Percentiles rank a stretch among this genome's conserved stretches.
phyloP scores from a whole-genome alignment of 2,329 filamentous ascomycete genomes.

The Stagonosporopsis tanaceti region DNA sequence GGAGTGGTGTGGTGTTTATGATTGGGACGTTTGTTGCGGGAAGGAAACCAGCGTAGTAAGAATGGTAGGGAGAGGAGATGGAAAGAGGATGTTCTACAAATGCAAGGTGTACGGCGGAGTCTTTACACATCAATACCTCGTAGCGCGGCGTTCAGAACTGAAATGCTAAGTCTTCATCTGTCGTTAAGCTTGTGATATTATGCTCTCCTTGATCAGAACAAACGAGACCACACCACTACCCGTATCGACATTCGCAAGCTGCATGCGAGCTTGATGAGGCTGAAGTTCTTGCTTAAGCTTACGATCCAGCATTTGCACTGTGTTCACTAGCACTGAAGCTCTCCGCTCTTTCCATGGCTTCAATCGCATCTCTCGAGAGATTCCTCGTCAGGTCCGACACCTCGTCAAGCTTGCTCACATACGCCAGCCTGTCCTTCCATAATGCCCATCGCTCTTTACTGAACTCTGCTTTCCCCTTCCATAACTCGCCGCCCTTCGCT shows the following conservation, averaged over 20 bases:
- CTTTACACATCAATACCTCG: background rate
- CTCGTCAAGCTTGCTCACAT: slow-evolving; percentile 29
- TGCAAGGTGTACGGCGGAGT: background rate
- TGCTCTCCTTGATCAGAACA: background rate
- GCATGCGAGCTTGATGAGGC: background rate
- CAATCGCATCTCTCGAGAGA: slow-evolving; percentile 35
- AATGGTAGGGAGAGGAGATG: background rate
- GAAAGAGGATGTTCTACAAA: too few species aligned
- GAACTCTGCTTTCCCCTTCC: slow-evolving; percentile 41
- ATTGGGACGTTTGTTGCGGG: slow-evolving; percentile 29
- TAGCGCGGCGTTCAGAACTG: background rate
- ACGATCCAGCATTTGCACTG: background rate
- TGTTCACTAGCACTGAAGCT: slow-evolving; percentile 17
- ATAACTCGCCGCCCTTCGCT: slow-evolving; percentile 37
- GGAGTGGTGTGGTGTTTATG: slow-evolving; percentile 59
- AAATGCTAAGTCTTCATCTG: background rate
- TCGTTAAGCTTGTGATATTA: background rate
- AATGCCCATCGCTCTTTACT: slow-evolving; percentile 44
- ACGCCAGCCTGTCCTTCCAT: slow-evolving; percentile 44
- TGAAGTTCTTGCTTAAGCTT: background rate
- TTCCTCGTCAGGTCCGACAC: slow-evolving; percentile 33
- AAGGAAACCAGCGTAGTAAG: slow-evolving; percentile 17
- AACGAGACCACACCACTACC: background rate
- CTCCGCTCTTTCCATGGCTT: slow-evolving; percentile 42
- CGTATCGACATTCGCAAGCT: background rate